phyloP scores from a whole-genome alignment of 148 eudicot genomes.

The Rhododendron vialii region DNA sequence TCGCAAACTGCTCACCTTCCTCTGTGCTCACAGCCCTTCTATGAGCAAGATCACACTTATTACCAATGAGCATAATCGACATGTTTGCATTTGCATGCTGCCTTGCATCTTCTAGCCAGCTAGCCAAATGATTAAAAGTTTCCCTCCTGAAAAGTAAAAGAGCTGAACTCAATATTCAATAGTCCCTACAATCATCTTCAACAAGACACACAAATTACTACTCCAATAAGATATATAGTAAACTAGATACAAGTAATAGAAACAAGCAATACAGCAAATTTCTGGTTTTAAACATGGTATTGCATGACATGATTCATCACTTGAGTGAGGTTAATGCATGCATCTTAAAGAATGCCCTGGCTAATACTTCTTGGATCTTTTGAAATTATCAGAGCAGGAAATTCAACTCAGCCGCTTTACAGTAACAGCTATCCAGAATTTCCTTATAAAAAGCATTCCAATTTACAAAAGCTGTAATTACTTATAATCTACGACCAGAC shows the following conservation, averaged over 20 bases:
- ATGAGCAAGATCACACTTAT: constrained; percentile 46
- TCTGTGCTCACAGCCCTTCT: constrained; percentile 53
- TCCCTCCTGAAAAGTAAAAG: constrained; percentile 36
- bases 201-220: neutral
- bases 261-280: neutral
- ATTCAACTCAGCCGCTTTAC: neutral
- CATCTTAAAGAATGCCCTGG: neutral
- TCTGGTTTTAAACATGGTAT: neutral
- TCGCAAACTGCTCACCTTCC: constrained; percentile 62
- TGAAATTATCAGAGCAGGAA: neutral
- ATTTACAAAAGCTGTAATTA: neutral
- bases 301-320: neutral
- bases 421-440: neutral
- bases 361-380: neutral
- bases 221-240: neutral
- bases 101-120: constrained; percentile 61
- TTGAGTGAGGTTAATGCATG: neutral
- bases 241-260: neutral
- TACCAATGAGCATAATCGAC: constrained; percentile 53
- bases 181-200: neutral
- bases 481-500: neutral
- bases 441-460: neutral
- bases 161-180: neutral
- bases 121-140: constrained; percentile 52
- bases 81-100: constrained; percentile 53